Conservation (phyloP, 139 green algal genomes). For the Coelastrella sp. region DNA sequence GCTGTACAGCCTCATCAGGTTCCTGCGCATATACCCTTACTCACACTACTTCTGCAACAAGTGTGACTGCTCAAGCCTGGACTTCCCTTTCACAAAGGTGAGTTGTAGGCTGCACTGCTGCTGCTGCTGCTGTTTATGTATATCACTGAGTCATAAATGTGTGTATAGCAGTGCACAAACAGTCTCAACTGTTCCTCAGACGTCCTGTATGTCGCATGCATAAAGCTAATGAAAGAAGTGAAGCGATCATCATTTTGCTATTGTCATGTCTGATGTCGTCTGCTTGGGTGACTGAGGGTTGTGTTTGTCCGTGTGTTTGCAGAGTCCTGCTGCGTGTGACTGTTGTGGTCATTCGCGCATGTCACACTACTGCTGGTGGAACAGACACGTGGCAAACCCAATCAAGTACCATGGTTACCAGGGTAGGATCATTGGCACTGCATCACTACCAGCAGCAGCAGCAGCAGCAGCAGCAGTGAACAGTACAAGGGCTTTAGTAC, state of each 20-base stretch:
- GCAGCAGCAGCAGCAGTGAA: too few species aligned
- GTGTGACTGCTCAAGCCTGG: slow-evolving; percentile 79
- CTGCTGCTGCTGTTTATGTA: too few species aligned
- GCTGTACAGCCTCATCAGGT: slow-evolving; percentile 93
- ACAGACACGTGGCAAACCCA: slow-evolving; percentile 67
- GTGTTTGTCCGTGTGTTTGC: background rate
- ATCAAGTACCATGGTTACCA: slow-evolving; percentile 65
- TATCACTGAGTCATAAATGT: background rate
- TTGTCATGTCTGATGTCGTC: background rate
- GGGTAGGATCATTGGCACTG: slow-evolving; percentile 12
- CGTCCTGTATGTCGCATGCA: too few species aligned
- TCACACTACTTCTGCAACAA: slow-evolving; percentile 94
- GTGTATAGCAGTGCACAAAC: too few species aligned
- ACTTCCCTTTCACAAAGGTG: slow-evolving; percentile 73
- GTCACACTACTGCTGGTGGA: slow-evolving; percentile 60
- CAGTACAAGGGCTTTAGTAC: too few species aligned
- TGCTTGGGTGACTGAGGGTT: background rate
- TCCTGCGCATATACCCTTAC: slow-evolving; percentile 90
- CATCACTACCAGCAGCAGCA: too few species aligned
- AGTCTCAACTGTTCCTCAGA: too few species aligned
- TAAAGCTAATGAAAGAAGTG: too few species aligned
- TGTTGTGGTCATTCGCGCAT: slow-evolving; percentile 51
- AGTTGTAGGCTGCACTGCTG: slow-evolving; percentile 31
- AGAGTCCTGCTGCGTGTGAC: slow-evolving; percentile 32
- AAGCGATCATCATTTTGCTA: background rate